Base-by-base conservation (phyloP, 2,329 filamentous ascomycete species). In the Verticillium klebahnii region DNA sequence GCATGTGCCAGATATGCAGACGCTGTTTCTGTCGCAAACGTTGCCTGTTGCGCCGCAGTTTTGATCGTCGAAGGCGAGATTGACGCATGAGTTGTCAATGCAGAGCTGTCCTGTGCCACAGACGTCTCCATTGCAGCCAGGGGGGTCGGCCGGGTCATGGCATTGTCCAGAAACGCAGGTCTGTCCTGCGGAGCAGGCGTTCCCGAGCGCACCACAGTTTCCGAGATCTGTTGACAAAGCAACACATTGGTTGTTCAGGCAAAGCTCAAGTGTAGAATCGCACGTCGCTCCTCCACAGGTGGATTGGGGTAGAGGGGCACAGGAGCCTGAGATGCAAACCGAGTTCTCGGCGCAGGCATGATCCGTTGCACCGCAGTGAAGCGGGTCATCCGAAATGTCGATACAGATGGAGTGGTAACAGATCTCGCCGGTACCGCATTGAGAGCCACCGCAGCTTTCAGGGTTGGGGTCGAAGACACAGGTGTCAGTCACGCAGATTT, bases 391-490 rank as follows among this genome's bases (percentile, higher is more conserved):
- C 7, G 39, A 34, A 31, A 58, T 58, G 11, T 58, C 57, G 19
- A 58, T 31, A 14, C 57, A 58, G 14, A 58, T 15, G 15, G 36
- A 31, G 31, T 58, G 57, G 8, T 45, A 36, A 15, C 57, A 58
- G 15, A 58, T 14, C 57, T 58, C 57, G 15, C 57, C 57, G 8
- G 19, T 17, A 9, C 37, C 37, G 17, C 57, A 58, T 4, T 15
- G n/a, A 6, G 57, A 36, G 12, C 57, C 57, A 5, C 17, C 23
- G 17, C 57, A 58, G 2, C 17, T 58, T 15, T 25, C 37, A 4
- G 57, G 57, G n/a, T 58, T n/a, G 19, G 57, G 57, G 12, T 58
- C 57, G 23, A 58, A 36, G 25, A 58, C 57, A n/a, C 57, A 58
- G 23, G 39, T 52, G 8, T 58, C 45, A 14, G 57, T 19, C 7